These are phyloP conservation scores for Aspergillus taichungensis DNA, from an alignment of 495 filamentous ascomycete species.

Conservation along the genomic window DNA sequence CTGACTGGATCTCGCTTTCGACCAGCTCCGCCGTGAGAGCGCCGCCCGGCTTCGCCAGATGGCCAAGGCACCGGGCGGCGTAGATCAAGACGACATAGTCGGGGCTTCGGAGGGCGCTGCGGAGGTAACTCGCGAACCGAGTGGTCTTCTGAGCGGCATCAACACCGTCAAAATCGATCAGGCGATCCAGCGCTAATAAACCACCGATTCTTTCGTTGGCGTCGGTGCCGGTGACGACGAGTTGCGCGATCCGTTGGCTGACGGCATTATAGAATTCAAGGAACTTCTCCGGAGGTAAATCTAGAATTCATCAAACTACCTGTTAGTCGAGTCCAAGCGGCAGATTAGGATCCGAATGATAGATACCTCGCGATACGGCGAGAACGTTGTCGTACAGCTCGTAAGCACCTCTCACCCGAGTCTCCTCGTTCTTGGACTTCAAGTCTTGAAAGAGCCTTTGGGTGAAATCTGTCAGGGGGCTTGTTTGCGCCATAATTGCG, in stretches of 20 bases:
- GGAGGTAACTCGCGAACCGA: constrained; percentile 83
- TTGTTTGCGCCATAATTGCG: constrained; percentile 42
- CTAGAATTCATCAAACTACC: constrained; percentile 30
- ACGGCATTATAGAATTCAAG: constrained; percentile 69
- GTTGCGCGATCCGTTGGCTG: constrained; percentile 61
- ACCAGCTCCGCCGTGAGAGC: constrained; percentile 93
- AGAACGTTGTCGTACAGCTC: constrained; percentile 45
- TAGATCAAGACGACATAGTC: constrained; percentile 79
- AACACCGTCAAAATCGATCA: constrained; percentile 93
- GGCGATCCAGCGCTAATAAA: constrained; percentile 78
- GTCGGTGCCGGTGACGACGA: constrained; percentile 73
- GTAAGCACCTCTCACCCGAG: constrained; percentile 39
- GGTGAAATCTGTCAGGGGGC: constrained; percentile 38
- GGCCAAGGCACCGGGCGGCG: constrained; percentile 79
- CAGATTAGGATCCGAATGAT: neutral
- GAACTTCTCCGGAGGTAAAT: constrained; percentile 70
- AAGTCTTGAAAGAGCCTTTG: constrained; percentile 42
- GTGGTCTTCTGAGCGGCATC: constrained; percentile 91
- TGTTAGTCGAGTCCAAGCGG: constrained; percentile 1
- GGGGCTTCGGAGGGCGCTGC: constrained; percentile 76
- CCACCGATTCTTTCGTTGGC: constrained; percentile 83
- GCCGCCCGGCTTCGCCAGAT: constrained; percentile 83
- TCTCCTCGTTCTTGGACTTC: constrained; percentile 47
- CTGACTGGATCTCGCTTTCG: constrained; percentile 90
- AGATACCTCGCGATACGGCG: constrained; percentile 40